phyloP scores from a whole-genome alignment of 1,139 yeast species.

The Protomyces inouyei region DNA sequence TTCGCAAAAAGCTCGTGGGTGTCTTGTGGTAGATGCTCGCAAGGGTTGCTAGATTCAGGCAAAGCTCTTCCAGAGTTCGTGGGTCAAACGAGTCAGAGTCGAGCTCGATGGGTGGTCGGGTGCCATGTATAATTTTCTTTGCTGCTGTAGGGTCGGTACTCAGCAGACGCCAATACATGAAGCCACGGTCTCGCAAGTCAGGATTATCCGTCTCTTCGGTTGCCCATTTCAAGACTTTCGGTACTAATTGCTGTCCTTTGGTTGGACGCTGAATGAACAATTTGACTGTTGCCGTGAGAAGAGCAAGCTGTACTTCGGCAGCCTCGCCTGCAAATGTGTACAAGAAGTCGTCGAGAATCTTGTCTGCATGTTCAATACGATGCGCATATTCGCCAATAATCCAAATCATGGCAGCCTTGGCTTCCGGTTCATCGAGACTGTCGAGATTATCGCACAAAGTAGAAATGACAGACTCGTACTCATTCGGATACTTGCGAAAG shows the following conservation, averaged over 20 bases:
- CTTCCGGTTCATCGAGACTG: constrained; percentile 65
- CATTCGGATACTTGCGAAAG: constrained; percentile 65
- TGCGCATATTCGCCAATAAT: constrained; percentile 69
- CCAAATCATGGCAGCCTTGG: constrained; percentile 79
- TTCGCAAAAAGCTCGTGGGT: constrained; percentile 68
- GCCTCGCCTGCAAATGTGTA: constrained; percentile 56
- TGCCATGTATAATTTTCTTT: constrained; percentile 55
- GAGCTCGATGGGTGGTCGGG: constrained; percentile 58
- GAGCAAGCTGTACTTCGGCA: constrained; percentile 65
- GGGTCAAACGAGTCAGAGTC: constrained; percentile 72
- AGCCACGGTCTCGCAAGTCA: constrained; percentile 80
- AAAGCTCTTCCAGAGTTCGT: constrained; percentile 68
- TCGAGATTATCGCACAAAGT: constrained; percentile 46
- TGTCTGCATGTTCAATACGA: constrained; percentile 48
- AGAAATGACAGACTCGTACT: constrained; percentile 45
- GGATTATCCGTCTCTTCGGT: constrained; percentile 75
- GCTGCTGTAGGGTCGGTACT: constrained; percentile 47
- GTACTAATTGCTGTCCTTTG: constrained; percentile 53
- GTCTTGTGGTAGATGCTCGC: constrained; percentile 85
- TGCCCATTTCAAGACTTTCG: constrained; percentile 60
- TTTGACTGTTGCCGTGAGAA: constrained; percentile 71
- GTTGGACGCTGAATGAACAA: constrained; percentile 56
- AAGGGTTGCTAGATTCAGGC: constrained; percentile 66
- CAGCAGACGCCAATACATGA: constrained; percentile 76
- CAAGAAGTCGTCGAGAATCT: constrained; percentile 48